Percentiles rank a stretch among this genome's conserved stretches.
Conservation (phyloP, 345 rosid species). For the Arabidopsis suecica region DNA sequence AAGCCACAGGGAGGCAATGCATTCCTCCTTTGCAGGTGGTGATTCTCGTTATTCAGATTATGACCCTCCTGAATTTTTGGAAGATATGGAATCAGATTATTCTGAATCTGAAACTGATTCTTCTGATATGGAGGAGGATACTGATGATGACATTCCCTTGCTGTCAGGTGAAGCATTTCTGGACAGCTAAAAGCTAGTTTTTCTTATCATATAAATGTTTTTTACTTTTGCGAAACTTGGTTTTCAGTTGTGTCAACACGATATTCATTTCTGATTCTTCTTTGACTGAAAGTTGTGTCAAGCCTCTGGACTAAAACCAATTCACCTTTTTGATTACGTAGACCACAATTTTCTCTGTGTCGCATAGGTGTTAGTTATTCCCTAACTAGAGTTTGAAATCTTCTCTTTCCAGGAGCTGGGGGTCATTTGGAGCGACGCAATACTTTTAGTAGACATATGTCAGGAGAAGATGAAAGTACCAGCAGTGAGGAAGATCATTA, state of each 20-base stretch:
- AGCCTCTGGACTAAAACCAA: neutral
- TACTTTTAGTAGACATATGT: slow-evolving; percentile 50
- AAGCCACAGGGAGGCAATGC: slow-evolving; percentile 53
- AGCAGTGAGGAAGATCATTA: slow-evolving; percentile 76
- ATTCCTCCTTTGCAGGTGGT: slow-evolving; percentile 53
- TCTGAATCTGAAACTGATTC: slow-evolving; percentile 77
- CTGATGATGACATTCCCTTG: slow-evolving; percentile 66
- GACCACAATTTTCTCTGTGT: slow-evolving; percentile 2
- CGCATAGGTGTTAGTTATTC: neutral
- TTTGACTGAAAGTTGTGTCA: slow-evolving; percentile 22
- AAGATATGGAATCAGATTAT: slow-evolving; percentile 62
- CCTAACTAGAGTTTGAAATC: slow-evolving; percentile 38
- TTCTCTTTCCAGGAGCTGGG: slow-evolving; percentile 41
- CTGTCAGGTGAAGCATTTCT: slow-evolving; percentile 62
- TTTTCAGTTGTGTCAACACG: neutral
- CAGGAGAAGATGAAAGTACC: slow-evolving; percentile 64
- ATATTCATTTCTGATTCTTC: slow-evolving; percentile 9
- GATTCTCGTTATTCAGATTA: slow-evolving; percentile 51
- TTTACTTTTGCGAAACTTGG: slow-evolving; percentile 7
- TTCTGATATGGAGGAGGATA: slow-evolving; percentile 84
- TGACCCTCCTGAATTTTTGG: slow-evolving; percentile 62
- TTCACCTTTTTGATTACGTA: slow-evolving; percentile 1
- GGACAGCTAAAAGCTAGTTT: slow-evolving; percentile 26
- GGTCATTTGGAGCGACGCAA: slow-evolving; percentile 37
- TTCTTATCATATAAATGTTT: slow-evolving; percentile 21